A percentile compares a stretch with the other conserved stretches of the same genome.
These are phyloP conservation scores for Sphagnum magellanicum DNA, from an alignment of 228 moss, liverwort and hornwort genomes.

Conservation along the genomic window DNA sequence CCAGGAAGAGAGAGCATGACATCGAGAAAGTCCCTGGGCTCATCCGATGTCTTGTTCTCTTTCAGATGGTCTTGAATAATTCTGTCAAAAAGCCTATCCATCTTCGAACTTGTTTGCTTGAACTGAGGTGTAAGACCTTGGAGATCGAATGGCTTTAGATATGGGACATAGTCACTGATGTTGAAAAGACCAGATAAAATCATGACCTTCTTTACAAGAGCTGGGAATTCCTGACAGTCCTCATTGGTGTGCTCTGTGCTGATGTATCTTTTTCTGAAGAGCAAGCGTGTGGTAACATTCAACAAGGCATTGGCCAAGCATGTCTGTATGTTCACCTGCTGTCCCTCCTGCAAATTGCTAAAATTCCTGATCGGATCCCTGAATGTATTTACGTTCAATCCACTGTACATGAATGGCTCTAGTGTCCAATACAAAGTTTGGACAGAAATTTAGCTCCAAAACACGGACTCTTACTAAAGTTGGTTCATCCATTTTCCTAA, in stretches of 20 bases:
- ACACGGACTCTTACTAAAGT: no score
- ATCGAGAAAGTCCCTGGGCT: conserved; percentile 5
- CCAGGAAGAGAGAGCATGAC: conserved; percentile 2
- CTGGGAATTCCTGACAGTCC: conserved; percentile 9
- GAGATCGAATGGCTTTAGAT: conserved; percentile 8
- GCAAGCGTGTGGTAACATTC: conserved; percentile 9
- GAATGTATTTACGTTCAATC: not conserved
- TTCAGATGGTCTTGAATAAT: conserved; percentile 4
- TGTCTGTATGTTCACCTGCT: conserved; percentile 5
- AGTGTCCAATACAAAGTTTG: no score
- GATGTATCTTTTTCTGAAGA: conserved; percentile 1
- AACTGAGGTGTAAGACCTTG: conserved; percentile 6
- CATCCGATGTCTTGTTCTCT: not conserved
- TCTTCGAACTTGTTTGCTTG: not conserved
- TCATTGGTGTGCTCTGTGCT: not conserved
- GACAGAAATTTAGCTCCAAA: no score
- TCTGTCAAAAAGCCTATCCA: conserved; percentile 7
- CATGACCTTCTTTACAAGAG: not conserved
- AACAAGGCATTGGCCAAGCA: not conserved
- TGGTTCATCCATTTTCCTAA: no score
- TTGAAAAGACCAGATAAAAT: conserved; percentile 1
- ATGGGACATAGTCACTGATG: conserved; percentile 6
- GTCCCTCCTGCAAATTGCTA: conserved; percentile 1
- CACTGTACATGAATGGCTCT: no score
- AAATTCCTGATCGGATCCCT: not conserved